phyloP scores from a whole-genome alignment of 2,329 filamentous ascomycete species.

The Chaetomiaceae sp. region DNA sequence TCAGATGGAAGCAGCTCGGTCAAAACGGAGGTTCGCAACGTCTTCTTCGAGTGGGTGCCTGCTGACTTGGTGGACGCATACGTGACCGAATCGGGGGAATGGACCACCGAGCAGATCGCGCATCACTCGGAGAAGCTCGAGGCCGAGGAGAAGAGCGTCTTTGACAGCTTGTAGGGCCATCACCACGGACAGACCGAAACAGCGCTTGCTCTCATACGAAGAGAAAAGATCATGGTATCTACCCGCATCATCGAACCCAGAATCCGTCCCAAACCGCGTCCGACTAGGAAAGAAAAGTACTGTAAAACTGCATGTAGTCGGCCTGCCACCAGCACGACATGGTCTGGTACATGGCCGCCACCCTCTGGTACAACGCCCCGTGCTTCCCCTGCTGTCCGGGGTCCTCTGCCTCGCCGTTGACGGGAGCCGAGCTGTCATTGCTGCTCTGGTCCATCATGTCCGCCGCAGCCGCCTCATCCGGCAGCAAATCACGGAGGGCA shows the following conservation, averaged over 20 bases:
- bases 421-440: neutral
- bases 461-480: neutral
- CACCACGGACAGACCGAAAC: neutral
- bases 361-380: slow-evolving; percentile 7
- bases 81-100: slow-evolving; percentile 50
- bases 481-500: slow-evolving; percentile 2
- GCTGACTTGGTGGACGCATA: slow-evolving; percentile 48
- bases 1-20: neutral
- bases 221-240: slow-evolving; percentile 15
- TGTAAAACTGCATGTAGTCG: slow-evolving; percentile 17
- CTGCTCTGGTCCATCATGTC: slow-evolving; percentile 1
- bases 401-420: neutral
- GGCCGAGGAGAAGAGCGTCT: slow-evolving; percentile 38
- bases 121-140: slow-evolving; percentile 36
- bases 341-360: slow-evolving; percentile 4
- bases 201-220: neutral
- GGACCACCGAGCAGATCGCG: slow-evolving; percentile 37
- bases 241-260: neutral
- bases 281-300: slow-evolving; percentile 14
- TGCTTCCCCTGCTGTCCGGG: neutral
- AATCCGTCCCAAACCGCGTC: neutral
- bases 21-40: slow-evolving; percentile 40
- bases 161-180: slow-evolving; percentile 36
- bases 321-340: slow-evolving; percentile 13
- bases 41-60: slow-evolving; percentile 61